Base-by-base conservation (phyloP, 1,139 yeast genomes). In the Entelexis sorbosivorans region DNA sequence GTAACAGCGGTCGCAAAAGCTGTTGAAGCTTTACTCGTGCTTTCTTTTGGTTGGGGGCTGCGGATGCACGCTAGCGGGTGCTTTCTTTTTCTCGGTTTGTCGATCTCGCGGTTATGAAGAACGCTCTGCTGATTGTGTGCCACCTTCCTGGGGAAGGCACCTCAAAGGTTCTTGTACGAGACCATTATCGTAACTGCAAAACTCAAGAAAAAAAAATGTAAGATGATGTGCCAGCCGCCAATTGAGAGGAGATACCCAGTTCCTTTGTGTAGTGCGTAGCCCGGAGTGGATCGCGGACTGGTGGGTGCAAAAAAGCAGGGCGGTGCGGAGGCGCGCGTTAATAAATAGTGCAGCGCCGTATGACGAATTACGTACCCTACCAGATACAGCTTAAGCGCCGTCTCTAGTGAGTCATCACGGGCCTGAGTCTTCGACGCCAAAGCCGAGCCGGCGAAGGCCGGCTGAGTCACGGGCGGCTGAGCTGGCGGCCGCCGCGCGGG, bases 351-450 rank as follows among this genome's bases (percentile, higher is more conserved):
- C 19, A 3, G 29, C 20, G 45, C 29, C 45, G 45, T 29, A 42
- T 42, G 45, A 42, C 45, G 45, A 42, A 42, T 40, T 40, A 40
- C 44, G 34, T 34, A 40, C 44, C 26, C 34, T 17, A 40, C 44
- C 5, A 28, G 26, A 29, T 29, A 29, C 26, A 17, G 34, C 5
- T n/a, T 6, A 17, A 28, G 36, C 29, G 45, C 45, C 45, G 45
- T 42, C 9, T 20, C 29, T 7, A 13, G 45, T 42, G 45, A 42
- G 36, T 42, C 45, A 42, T 42, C 45, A 40, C 20, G 33, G n/a
- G 22, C 11, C 32, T 39, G 43, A 39, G 43, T 39, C 43, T 39
- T 39, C 26, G 43, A 13, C 40, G 17, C 40, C 28, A 6, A n/a
- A 39, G 31, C 43, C 42, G 31, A 38, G 42, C 20, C 42, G 42